Base-by-base conservation (phyloP, 495 filamentous ascomycete species). In the Penicillium bovifimosum region DNA sequence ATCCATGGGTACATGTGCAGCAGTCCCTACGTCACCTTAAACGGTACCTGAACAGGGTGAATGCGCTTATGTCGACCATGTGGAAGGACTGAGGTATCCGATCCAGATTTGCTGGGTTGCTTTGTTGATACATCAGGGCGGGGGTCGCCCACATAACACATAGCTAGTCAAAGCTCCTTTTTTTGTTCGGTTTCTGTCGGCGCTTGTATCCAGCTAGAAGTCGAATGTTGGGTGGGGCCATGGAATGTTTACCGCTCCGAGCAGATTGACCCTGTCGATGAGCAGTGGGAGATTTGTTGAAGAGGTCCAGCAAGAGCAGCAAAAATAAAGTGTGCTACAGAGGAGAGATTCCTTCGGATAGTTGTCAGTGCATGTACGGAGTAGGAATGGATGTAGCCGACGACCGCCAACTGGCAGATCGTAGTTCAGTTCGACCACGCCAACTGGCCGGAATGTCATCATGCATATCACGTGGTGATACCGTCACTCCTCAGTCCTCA, bases 401-500 rank as follows among this genome's bases (percentile, higher is more conserved):
- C 29, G 29, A 31, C 6, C 35, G 17, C 24, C 35, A 32, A 32
- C 36, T 41, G 47, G 28, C 29, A n/a, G n/a, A n/a, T n/a, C n/a
- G n/a, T n/a, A n/a, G n/a, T n/a, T n/a, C n/a, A n/a, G n/a, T n/a
- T n/a, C n/a, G n/a, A n/a, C n/a, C n/a, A n/a, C 35, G 17, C 24
- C 35, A 32, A 32, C 36, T 41, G 47, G 28, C 29, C 7, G 27
- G 26, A 6, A 36, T 28, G 31, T 47, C 44, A 49, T 39, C n/a
- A 31, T 41, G 28, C 10, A 2, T 14, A 41, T 47, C 33, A 33
- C 36, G 38, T 36, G 54, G 54, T 55, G 57, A 26, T 36, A 26
- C n/a, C n/a, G 26, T 49, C 54, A 27, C 47, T 24, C 29, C 17
- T 49, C 54, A 27, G 35, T 24, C 29, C 17, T 3, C 18, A 16